phyloP scores from a whole-genome alignment of 2,329 filamentous ascomycete genomes.

The Trichoderma simmonsii region DNA sequence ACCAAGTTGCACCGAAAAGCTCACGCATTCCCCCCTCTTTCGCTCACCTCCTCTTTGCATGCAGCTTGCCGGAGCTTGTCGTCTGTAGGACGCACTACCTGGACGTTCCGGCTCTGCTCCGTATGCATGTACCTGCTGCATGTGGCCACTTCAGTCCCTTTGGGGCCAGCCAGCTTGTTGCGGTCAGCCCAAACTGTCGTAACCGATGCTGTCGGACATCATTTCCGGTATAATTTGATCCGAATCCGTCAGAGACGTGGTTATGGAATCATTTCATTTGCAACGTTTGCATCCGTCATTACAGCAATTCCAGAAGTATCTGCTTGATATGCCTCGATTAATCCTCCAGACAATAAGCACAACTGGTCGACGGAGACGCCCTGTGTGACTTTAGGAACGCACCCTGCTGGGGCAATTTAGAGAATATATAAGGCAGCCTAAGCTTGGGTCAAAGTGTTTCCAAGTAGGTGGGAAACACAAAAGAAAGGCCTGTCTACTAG shows the following conservation, averaged over 20 bases:
- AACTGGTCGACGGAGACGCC: neutral
- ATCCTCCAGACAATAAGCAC: neutral
- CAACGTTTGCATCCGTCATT: neutral
- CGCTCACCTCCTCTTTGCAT: neutral
- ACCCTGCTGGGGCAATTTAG: neutral
- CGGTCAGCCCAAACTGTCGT: neutral
- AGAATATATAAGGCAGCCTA: neutral
- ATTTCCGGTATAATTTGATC: neutral
- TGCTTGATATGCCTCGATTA: neutral
- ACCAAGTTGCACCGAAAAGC: neutral
- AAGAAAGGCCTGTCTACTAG: neutral
- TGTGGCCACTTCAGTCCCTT: neutral
- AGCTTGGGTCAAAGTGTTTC: neutral
- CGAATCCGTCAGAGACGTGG: neutral
- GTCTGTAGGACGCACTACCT: neutral
- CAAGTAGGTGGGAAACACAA: neutral
- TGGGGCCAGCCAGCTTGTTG: neutral
- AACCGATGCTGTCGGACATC: neutral
- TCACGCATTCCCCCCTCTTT: neutral
- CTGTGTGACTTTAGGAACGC: neutral
- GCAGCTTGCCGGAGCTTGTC: neutral
- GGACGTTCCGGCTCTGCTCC: neutral
- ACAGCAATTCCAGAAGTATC: neutral
- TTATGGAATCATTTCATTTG: neutral
- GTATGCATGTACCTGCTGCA: neutral